These are phyloP conservation scores for Populus trichocarpa DNA, from an alignment of 441 rosid genomes.

Conservation along the genomic window DNA sequence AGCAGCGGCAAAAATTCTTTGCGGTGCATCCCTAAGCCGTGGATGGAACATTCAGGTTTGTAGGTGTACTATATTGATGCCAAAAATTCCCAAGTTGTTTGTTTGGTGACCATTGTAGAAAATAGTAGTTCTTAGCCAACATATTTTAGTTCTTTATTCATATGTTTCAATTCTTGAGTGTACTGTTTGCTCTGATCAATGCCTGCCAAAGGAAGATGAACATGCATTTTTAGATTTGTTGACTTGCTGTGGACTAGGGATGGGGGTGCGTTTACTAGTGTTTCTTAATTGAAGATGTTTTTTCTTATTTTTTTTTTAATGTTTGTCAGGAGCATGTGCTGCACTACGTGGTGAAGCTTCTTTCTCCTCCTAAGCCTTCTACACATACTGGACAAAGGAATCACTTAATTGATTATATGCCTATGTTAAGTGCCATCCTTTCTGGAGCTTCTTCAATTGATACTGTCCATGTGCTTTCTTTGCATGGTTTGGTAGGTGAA, in stretches of 20 bases:
- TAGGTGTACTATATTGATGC: slow-evolving; percentile 4
- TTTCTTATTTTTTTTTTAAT: slow-evolving; percentile 5
- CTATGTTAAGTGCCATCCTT: slow-evolving; percentile 53
- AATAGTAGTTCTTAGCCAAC: not conserved
- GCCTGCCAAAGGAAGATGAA: not conserved
- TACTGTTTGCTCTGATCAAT: not conserved
- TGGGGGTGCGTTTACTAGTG: not conserved
- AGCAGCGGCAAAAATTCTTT: slow-evolving; percentile 64
- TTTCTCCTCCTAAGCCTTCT: slow-evolving; percentile 52
- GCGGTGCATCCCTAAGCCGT: slow-evolving; percentile 57
- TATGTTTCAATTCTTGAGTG: not conserved
- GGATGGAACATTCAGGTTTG: slow-evolving; percentile 81
- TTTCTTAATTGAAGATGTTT: not conserved
- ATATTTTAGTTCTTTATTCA: not conserved
- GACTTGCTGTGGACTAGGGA: not conserved
- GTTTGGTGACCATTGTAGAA: not conserved
- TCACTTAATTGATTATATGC: slow-evolving; percentile 46
- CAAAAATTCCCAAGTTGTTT: slow-evolving; percentile 5
- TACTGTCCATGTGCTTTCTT: slow-evolving; percentile 54
- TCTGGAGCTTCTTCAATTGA: slow-evolving; percentile 53
- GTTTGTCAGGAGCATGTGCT: slow-evolving; percentile 64
- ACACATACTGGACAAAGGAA: slow-evolving; percentile 33
- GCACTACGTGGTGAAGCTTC: slow-evolving; percentile 58
- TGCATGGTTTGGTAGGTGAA: slow-evolving; percentile 67
- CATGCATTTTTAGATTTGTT: not conserved